Evolutionary conservation across 306 rosid genomes (phyloP).

Genomic region (Glycine tomentella): DNA sequence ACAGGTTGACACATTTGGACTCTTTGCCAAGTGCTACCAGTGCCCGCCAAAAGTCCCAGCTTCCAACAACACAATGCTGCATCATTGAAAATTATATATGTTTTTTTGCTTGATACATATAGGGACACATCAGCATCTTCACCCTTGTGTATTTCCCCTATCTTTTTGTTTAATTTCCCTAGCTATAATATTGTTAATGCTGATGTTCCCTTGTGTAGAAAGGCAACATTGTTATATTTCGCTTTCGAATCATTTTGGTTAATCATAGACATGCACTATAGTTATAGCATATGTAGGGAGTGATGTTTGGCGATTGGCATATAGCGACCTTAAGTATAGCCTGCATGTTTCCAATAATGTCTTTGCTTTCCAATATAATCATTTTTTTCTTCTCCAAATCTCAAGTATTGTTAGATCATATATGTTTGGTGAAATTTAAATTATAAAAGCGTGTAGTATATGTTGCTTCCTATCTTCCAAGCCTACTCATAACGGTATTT

Average conservation of each 20-base stretch:
- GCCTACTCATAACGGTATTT: neutral
- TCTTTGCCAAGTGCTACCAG: slow-evolving; percentile 93
- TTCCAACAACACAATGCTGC: slow-evolving; percentile 52
- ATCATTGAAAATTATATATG: slow-evolving; percentile 53
- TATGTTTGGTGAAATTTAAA: neutral
- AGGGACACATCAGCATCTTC: slow-evolving; percentile 49
- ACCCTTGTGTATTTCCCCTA: slow-evolving; percentile 45
- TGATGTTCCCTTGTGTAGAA: slow-evolving; percentile 50
- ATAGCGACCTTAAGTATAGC: slow-evolving; percentile 38
- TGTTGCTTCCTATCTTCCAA: slow-evolving; percentile 33
- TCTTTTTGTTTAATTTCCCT: slow-evolving; percentile 39
- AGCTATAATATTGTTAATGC: slow-evolving; percentile 41
- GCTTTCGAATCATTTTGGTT: slow-evolving; percentile 38
- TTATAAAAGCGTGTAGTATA: neutral
- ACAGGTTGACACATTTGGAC: slow-evolving; percentile 84
- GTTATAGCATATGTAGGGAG: slow-evolving; percentile 27
- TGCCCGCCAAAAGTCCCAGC: slow-evolving; percentile 55
- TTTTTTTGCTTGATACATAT: slow-evolving; percentile 39
- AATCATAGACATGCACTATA: slow-evolving; percentile 34
- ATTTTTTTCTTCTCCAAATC: neutral
- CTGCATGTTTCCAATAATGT: slow-evolving; percentile 40
- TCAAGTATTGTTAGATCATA: neutral
- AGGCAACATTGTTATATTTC: slow-evolving; percentile 40
- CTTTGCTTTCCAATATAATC: slow-evolving; percentile 27
- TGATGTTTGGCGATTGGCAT: slow-evolving; percentile 44